Evolutionary conservation across 345 rosid genomes (phyloP).

Genomic region (Pseudoturritis turrita): DNA sequence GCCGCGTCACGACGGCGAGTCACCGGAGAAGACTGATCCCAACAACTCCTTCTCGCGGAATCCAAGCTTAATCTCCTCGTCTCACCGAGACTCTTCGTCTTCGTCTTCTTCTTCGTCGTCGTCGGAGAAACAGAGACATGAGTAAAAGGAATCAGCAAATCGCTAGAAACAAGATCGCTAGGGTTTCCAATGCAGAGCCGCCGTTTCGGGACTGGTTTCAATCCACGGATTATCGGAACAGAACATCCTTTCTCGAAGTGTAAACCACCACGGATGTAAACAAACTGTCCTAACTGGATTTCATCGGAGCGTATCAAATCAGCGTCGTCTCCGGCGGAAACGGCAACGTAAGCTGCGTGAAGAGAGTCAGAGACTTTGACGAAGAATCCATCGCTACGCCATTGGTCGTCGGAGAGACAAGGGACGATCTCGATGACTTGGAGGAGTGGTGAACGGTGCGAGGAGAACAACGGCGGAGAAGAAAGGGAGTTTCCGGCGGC

Average conservation of each 20-base stretch:
- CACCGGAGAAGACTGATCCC: conserved; percentile 36
- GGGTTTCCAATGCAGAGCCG: conserved; percentile 46
- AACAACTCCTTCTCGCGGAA: conserved; percentile 41
- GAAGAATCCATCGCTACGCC: conserved; percentile 47
- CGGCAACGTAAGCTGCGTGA: conserved; percentile 47
- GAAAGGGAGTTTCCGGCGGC: conserved; percentile 32
- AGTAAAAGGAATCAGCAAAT: conserved; percentile 24
- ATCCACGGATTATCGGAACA: conserved; percentile 46
- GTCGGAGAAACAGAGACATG: background rate
- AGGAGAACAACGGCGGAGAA: conserved; percentile 6
- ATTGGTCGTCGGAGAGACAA: conserved; percentile 40
- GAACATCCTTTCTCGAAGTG: conserved; percentile 39
- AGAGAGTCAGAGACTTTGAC: conserved; percentile 54
- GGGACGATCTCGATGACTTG: conserved; percentile 54
- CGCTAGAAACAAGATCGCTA: conserved; percentile 39
- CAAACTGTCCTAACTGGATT: conserved; percentile 49
- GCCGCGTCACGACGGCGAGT: conserved; percentile 20
- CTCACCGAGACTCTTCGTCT: conserved; percentile 16
- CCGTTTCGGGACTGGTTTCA: conserved; percentile 41
- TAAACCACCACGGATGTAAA: conserved; percentile 36
- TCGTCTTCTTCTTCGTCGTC: background rate
- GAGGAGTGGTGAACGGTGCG: conserved; percentile 45
- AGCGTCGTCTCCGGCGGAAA: conserved; percentile 33
- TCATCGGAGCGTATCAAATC: conserved; percentile 46
- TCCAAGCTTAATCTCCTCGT: conserved; percentile 47